Conservation (phyloP, 192 early-diverging fungal genomes). For the Backusella westeae region DNA sequence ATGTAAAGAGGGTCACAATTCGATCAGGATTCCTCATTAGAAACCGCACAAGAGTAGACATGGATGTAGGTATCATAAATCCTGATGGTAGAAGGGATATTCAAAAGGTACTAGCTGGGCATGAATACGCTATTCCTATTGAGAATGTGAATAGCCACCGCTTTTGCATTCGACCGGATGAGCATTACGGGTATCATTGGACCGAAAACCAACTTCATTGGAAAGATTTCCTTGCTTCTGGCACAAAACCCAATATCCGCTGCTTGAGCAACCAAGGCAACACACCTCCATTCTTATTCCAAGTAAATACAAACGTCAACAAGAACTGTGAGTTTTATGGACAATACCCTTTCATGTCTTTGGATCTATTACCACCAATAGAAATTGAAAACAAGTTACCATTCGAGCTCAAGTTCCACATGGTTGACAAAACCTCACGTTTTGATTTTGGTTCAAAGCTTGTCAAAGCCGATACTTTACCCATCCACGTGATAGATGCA, state of each 20-base stretch:
- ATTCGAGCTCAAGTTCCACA: conserved; percentile 58
- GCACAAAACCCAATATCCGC: conserved; percentile 28
- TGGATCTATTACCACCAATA: conserved; percentile 55
- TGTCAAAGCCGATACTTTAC: background rate
- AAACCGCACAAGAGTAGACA: conserved; percentile 57
- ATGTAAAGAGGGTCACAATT: conserved; percentile 79
- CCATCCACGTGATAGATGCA: conserved; percentile 8
- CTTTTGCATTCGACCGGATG: conserved; percentile 64
- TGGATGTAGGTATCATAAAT: conserved; percentile 60
- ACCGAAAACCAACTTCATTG: conserved; percentile 63
- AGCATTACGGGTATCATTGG: conserved; percentile 75
- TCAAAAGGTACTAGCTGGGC: conserved; percentile 36
- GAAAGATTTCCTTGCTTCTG: conserved; percentile 51
- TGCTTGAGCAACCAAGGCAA: conserved; percentile 40
- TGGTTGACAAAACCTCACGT: conserved; percentile 53
- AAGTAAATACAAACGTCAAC: conserved; percentile 39
- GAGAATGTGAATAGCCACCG: conserved; percentile 62
- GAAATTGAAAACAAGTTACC: conserved; percentile 85
- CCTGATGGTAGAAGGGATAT: conserved; percentile 14
- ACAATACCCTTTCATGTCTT: conserved; percentile 63
- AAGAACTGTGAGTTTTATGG: conserved; percentile 19
- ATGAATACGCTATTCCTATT: conserved; percentile 72
- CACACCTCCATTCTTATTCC: conserved; percentile 42
- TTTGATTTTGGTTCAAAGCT: background rate
- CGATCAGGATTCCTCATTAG: conserved; percentile 64